phyloP scores from a whole-genome alignment of 148 eudicot genomes.

The Pouteria glomerata region DNA sequence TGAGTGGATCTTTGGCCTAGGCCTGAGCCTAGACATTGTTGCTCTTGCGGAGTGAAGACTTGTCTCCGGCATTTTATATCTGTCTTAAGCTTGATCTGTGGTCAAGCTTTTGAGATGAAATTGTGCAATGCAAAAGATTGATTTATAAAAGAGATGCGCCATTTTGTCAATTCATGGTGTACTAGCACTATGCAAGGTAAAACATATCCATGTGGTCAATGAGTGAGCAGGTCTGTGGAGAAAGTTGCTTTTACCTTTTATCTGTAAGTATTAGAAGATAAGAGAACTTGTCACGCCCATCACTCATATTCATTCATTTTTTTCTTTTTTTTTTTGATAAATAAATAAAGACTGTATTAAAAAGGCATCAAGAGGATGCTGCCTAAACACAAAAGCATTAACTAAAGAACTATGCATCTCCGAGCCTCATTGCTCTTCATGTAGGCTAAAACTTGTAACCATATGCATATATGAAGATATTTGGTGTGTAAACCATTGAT shows the following conservation, averaged over 20 bases:
- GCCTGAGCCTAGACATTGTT: not conserved
- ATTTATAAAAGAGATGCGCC: not conserved
- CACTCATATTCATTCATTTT: not conserved
- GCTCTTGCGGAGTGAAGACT: constrained; percentile 1
- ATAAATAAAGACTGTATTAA: too few relatives aligned
- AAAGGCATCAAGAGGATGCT: too few relatives aligned
- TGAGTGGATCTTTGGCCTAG: not conserved
- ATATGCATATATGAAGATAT: not conserved
- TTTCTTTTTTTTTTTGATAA: too few relatives aligned
- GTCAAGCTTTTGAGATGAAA: constrained; percentile 4
- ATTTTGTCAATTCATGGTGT: not conserved
- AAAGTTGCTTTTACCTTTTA: not conserved
- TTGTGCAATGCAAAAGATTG: not conserved
- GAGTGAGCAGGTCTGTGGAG: not conserved
- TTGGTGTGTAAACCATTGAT: not conserved
- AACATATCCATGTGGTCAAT: not conserved
- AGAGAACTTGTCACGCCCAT: not conserved
- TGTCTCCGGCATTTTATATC: not conserved
- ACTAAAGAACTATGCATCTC: too few relatives aligned
- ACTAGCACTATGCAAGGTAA: not conserved
- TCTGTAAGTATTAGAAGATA: not conserved
- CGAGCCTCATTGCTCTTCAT: too few relatives aligned
- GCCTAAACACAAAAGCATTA: too few relatives aligned
- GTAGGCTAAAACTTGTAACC: not conserved
- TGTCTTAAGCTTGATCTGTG: not conserved